These are phyloP conservation scores for Macaranga tanarius DNA, from an alignment of 441 rosid genomes.

Conservation along the genomic window DNA sequence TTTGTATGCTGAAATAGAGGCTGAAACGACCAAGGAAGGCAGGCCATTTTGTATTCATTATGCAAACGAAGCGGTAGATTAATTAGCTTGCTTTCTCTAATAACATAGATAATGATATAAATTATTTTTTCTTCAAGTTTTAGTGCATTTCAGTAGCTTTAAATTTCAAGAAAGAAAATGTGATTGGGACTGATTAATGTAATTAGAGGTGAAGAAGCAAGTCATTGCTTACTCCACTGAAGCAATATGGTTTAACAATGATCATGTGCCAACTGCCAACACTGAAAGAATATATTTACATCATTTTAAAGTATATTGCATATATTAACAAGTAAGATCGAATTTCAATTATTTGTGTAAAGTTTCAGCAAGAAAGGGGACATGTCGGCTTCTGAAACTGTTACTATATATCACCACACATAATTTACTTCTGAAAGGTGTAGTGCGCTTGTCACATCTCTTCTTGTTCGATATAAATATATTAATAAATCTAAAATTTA, in stretches of 20 bases:
- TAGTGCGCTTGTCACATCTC: too few relatives aligned
- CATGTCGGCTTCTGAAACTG: too few relatives aligned
- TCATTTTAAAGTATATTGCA: neutral
- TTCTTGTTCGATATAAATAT: too few relatives aligned
- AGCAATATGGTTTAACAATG: conserved; percentile 28
- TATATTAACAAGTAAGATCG: too few relatives aligned
- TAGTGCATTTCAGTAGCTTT: too few relatives aligned
- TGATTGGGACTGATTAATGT: too few relatives aligned
- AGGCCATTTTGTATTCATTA: conserved; percentile 16
- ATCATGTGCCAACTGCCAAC: conserved; percentile 22
- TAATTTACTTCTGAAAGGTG: too few relatives aligned
- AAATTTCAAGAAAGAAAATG: neutral
- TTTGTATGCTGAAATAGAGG: conserved; percentile 30
- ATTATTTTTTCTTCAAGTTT: neutral
- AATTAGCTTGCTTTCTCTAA: neutral
- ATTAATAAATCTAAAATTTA: too few relatives aligned
- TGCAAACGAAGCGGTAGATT: conserved; percentile 16
- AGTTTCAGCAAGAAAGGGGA: conserved; percentile 31
- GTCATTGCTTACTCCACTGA: conserved; percentile 20
- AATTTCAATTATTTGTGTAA: neutral
- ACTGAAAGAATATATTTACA: conserved; percentile 12
- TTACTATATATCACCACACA: too few relatives aligned
- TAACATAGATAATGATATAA: neutral
- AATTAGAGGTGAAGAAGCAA: conserved; percentile 20
- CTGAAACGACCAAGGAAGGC: conserved; percentile 17